These are phyloP conservation scores for Berberis thunbergii DNA, from an alignment of 164 flowering plant species.

Conservation along the genomic window DNA sequence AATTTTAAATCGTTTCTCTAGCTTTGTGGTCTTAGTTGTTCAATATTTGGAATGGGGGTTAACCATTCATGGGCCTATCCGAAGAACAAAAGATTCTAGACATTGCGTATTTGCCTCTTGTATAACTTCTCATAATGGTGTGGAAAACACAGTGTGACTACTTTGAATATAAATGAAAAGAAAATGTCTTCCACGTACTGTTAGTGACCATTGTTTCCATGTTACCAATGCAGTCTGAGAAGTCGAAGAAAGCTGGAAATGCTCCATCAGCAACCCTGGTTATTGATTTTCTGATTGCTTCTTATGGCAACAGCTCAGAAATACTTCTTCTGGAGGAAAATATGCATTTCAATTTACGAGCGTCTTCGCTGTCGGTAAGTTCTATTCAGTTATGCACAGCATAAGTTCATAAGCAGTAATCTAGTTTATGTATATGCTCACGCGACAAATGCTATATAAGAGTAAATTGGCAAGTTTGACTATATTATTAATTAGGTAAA, in stretches of 20 bases:
- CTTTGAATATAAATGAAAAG: no score
- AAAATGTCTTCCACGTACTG: background rate
- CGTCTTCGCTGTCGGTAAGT: slow-evolving; percentile 70
- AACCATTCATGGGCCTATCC: no score
- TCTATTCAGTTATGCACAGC: background rate
- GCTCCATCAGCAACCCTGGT: slow-evolving; percentile 46
- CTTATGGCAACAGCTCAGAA: slow-evolving; percentile 33
- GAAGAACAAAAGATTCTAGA: no score
- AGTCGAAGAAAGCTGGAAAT: slow-evolving; percentile 81
- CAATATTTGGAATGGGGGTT: no score
- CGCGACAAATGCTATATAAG: background rate
- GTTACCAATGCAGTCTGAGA: slow-evolving; percentile 60
- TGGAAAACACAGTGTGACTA: no score
- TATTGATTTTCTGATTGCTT: slow-evolving; percentile 53
- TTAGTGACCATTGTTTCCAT: background rate
- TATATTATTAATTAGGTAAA: no score
- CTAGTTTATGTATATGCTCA: background rate
- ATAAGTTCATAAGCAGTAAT: background rate
- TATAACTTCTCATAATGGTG: no score
- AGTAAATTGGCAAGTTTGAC: no score
- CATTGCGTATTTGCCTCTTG: no score
- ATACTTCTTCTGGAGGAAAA: slow-evolving; percentile 75
- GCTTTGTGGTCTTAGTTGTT: no score
- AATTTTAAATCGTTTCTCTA: no score
- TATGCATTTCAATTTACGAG: slow-evolving; percentile 73